A percentile compares a stretch with the other conserved stretches of the same genome.
phyloP scores from a whole-genome alignment of 1,139 yeast species.

The Debaryomyces singareniensis region DNA sequence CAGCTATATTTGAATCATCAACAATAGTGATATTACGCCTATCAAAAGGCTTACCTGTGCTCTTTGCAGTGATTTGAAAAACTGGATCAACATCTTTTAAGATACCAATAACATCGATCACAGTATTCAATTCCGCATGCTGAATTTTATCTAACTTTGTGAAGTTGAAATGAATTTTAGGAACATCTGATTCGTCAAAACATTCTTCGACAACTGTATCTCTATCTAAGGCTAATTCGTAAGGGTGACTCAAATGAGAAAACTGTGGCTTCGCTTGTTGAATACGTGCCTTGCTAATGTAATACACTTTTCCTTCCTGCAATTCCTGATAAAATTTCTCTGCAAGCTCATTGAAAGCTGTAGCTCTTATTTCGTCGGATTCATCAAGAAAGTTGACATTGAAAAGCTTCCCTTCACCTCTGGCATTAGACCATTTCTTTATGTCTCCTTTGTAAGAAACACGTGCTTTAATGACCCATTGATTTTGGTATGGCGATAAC shows the following conservation, averaged over 20 bases:
- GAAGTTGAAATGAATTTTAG: slow-evolving; percentile 73
- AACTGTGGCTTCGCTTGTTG: slow-evolving; percentile 83
- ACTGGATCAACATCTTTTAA: slow-evolving; percentile 70
- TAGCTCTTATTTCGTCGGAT: slow-evolving; percentile 93
- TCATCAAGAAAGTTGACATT: slow-evolving; percentile 87
- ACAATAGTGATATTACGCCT: slow-evolving; percentile 85
- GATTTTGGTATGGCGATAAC: slow-evolving; percentile 83
- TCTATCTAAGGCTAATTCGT: slow-evolving; percentile 77
- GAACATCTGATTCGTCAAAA: slow-evolving; percentile 59
- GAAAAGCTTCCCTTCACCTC: slow-evolving; percentile 88
- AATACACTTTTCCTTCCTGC: slow-evolving; percentile 87
- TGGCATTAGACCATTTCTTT: slow-evolving; percentile 79
- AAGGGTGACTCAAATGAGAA: slow-evolving; percentile 79
- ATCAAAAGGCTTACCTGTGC: slow-evolving; percentile 84
- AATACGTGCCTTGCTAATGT: slow-evolving; percentile 74
- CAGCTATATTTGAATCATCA: slow-evolving; percentile 74
- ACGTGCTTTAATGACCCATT: slow-evolving; percentile 91
- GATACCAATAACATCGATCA: slow-evolving; percentile 84
- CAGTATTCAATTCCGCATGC: slow-evolving; percentile 61
- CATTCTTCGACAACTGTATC: slow-evolving; percentile 75
- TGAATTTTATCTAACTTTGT: slow-evolving; percentile 63
- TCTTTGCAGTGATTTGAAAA: slow-evolving; percentile 82
- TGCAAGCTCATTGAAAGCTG: slow-evolving; percentile 87
- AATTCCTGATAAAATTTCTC: slow-evolving; percentile 68
- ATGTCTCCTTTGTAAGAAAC: slow-evolving; percentile 84